These are phyloP conservation scores for Hypoxylon sp. DNA, from an alignment of 2,329 filamentous ascomycete species.

Conservation along the genomic window DNA sequence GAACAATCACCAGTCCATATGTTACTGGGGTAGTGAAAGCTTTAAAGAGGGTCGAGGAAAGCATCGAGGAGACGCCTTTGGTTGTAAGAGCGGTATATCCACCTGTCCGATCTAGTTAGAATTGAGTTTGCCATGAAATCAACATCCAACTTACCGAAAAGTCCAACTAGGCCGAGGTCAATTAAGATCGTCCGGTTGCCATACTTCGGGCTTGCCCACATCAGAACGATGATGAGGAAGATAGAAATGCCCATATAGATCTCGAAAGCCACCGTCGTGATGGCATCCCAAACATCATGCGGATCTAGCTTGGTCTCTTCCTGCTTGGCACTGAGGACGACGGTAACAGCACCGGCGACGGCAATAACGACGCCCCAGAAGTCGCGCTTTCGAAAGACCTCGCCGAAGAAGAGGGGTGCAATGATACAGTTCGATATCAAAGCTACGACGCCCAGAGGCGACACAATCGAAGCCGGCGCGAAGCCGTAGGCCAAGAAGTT, in stretches of 20 bases:
- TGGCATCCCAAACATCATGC: constrained; percentile 88
- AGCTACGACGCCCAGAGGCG: constrained; percentile 94
- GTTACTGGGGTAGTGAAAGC: constrained; percentile 93
- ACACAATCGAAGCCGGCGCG: constrained; percentile 96
- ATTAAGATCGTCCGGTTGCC: constrained; percentile 90
- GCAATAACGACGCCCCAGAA: constrained; percentile 90
- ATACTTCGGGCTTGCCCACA: constrained; percentile 85
- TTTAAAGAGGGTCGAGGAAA: constrained; percentile 89
- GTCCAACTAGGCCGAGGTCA: constrained; percentile 89
- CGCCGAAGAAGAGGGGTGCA: constrained; percentile 92
- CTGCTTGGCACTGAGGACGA: constrained; percentile 90
- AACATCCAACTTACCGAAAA: constrained; percentile 78
- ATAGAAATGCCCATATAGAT: constrained; percentile 86
- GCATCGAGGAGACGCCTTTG: constrained; percentile 94
- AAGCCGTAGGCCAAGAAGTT: constrained; percentile 99
- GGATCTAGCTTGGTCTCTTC: constrained; percentile 92
- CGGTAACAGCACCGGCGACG: constrained; percentile 87
- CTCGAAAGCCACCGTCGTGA: constrained; percentile 89
- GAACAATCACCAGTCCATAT: constrained; percentile 83
- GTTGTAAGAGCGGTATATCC: constrained; percentile 97
- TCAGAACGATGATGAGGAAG: constrained; percentile 77
- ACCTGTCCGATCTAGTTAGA: constrained; percentile 60
- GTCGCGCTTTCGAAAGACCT: constrained; percentile 86
- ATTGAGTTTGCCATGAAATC: constrained; percentile 22
- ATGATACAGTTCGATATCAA: constrained; percentile 97